phyloP scores from a whole-genome alignment of 75 land plant species.

The Selaginella moellendorffii region DNA sequence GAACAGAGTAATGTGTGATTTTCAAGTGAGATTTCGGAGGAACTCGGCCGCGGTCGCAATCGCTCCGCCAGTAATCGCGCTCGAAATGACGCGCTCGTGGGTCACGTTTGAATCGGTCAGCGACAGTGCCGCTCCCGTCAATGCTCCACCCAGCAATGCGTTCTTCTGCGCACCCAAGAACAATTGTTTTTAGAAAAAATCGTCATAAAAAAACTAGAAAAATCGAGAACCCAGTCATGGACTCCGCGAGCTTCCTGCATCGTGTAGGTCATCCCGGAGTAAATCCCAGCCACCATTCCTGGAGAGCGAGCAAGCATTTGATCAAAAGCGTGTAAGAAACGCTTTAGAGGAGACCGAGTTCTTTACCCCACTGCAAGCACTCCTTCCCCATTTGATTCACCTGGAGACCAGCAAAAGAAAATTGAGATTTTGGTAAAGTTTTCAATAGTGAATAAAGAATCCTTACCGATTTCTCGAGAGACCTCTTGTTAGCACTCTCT shows the following conservation, averaged over 20 bases:
- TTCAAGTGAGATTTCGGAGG: constrained; percentile 20
- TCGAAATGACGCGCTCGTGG: constrained; percentile 21
- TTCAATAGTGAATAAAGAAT: too few species aligned
- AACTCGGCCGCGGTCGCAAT: constrained; percentile 37
- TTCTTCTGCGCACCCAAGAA: constrained; percentile 22
- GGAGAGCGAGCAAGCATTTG: too few species aligned
- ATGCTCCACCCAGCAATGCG: constrained; percentile 30
- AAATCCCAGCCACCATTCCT: constrained; percentile 31
- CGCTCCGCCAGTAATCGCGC: constrained; percentile 34
- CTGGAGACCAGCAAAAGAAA: too few species aligned
- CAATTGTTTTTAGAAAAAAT: too few species aligned
- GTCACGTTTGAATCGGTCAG: constrained; percentile 29
- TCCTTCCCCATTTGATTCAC: constrained; percentile 33
- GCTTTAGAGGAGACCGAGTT: background rate
- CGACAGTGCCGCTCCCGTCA: constrained; percentile 34
- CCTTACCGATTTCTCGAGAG: constrained; percentile 26
- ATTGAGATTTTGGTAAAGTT: too few species aligned
- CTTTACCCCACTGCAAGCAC: constrained; percentile 33
- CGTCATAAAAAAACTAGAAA: too few species aligned
- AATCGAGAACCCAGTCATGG: constrained; percentile 36
- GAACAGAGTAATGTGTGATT: too few species aligned
- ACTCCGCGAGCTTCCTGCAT: constrained; percentile 36
- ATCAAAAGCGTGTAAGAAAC: background rate
- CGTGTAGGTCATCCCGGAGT: constrained; percentile 25
- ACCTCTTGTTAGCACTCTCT: constrained; percentile 26